Percentiles rank a stretch among this genome's conserved stretches.
phyloP scores from a whole-genome alignment of 805 yeast genomes.

The Schwanniomyces polymorphus region DNA sequence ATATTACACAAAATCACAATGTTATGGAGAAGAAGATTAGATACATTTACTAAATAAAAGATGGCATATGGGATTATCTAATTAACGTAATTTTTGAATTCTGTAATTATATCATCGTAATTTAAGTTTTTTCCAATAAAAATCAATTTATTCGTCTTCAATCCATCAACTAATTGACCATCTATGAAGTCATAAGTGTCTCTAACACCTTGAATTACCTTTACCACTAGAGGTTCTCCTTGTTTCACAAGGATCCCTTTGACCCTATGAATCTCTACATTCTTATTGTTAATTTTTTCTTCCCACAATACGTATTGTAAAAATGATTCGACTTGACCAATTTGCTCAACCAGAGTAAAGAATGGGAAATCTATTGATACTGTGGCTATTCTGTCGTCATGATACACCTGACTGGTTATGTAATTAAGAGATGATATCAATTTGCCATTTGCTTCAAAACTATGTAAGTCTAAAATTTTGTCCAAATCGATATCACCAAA shows the following conservation, averaged over 20 bases:
- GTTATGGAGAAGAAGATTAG: neutral
- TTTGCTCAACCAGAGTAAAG: conserved; percentile 34
- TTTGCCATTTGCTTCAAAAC: conserved; percentile 53
- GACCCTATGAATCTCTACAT: conserved; percentile 72
- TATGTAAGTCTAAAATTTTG: conserved; percentile 72
- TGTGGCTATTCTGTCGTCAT: conserved; percentile 40
- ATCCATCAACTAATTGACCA: conserved; percentile 34
- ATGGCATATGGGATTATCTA: neutral
- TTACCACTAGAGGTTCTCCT: conserved; percentile 32
- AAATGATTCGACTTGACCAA: conserved; percentile 54
- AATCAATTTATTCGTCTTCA: conserved; percentile 57
- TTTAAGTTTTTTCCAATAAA: conserved; percentile 70
- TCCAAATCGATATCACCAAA: conserved; percentile 75
- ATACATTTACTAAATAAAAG: neutral
- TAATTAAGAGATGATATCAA: conserved; percentile 13
- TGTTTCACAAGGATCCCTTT: conserved; percentile 67
- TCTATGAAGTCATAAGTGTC: conserved; percentile 83
- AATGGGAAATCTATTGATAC: conserved; percentile 44
- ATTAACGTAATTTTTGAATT: conserved; percentile 19
- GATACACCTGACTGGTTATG: conserved; percentile 21
- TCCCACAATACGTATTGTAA: conserved; percentile 82
- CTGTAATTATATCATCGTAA: conserved; percentile 30
- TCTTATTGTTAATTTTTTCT: conserved; percentile 36
- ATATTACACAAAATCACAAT: neutral
- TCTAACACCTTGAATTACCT: conserved; percentile 87